These are phyloP conservation scores for Diaporthe caulivora DNA, from an alignment of 2,329 filamentous ascomycete species.

Conservation along the genomic window DNA sequence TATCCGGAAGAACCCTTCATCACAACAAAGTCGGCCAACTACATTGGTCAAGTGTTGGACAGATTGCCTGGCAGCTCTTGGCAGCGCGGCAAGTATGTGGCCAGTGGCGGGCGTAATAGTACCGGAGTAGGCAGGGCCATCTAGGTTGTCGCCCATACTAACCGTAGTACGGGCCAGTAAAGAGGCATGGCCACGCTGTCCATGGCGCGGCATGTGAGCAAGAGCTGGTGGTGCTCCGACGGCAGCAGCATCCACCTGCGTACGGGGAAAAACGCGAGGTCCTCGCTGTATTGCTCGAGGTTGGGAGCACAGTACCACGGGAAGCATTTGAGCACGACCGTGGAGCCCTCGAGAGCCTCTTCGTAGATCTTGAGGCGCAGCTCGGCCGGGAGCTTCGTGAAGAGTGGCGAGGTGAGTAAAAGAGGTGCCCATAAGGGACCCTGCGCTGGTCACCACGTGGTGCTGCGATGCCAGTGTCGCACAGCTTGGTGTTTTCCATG, in stretches of 20 bases:
- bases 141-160: background rate
- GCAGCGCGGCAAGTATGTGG: background rate
- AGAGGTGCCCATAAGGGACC: background rate
- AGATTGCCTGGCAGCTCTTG: background rate
- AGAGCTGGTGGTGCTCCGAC: background rate
- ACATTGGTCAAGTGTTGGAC: background rate
- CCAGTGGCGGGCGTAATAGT: background rate
- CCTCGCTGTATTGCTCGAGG: background rate
- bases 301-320: background rate
- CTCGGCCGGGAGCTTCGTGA: background rate
- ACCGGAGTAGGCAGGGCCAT: background rate
- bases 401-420: background rate
- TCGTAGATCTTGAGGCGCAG: background rate
- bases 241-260: background rate
- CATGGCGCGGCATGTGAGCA: background rate
- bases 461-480: background rate
- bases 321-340: background rate
- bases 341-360: background rate
- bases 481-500: background rate
- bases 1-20: accelerated
- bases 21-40: background rate
- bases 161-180: background rate
- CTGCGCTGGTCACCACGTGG: background rate
- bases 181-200: background rate
- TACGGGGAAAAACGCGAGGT: background rate